These are phyloP conservation scores for Pseudoneurospora amorphoporcata DNA, from an alignment of 495 filamentous ascomycete genomes.

Conservation along the genomic window DNA sequence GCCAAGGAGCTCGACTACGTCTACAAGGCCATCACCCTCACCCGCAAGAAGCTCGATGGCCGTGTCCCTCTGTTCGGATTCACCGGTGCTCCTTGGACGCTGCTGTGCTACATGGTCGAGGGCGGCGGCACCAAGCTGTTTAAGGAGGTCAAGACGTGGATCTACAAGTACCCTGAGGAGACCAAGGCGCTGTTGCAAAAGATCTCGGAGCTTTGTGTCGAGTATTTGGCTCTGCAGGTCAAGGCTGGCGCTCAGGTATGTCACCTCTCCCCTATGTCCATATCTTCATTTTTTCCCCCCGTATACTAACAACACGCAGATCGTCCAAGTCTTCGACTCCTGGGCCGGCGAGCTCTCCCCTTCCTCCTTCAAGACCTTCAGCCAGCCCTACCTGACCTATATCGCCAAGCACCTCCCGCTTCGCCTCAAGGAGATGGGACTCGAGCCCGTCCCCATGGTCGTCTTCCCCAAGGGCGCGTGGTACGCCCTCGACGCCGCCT, in stretches of 20 bases:
- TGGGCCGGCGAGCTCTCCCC: slow-evolving; percentile 94
- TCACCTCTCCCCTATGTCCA: not conserved
- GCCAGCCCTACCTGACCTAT: slow-evolving; percentile 73
- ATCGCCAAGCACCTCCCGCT: slow-evolving; percentile 70
- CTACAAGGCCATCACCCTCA: slow-evolving; percentile 87
- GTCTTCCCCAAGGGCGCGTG: slow-evolving; percentile 99
- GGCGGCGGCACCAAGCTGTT: slow-evolving; percentile 93
- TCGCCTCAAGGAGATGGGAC: slow-evolving; percentile 56
- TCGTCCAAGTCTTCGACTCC: slow-evolving; percentile 97
- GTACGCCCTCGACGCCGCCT: slow-evolving; percentile 83
- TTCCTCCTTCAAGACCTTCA: slow-evolving; percentile 60
- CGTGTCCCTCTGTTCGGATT: slow-evolving; percentile 94
- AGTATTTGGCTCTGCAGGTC: slow-evolving; percentile 87
- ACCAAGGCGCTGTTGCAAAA: slow-evolving; percentile 74
- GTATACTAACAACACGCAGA: slow-evolving; percentile 29
- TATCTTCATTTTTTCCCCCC: not conserved
- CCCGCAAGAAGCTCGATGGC: slow-evolving; percentile 75
- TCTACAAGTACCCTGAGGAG: slow-evolving; percentile 78
- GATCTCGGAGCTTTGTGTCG: slow-evolving; percentile 85
- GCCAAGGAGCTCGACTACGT: slow-evolving; percentile 80
- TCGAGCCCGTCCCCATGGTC: slow-evolving; percentile 89
- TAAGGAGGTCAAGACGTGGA: slow-evolving; percentile 84
- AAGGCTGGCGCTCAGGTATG: slow-evolving; percentile 73
- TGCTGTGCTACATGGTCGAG: slow-evolving; percentile 98
- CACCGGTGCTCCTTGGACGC: slow-evolving; percentile 92